These are phyloP conservation scores for Talaromyces liani DNA, from an alignment of 495 filamentous ascomycete genomes.

Conservation along the genomic window DNA sequence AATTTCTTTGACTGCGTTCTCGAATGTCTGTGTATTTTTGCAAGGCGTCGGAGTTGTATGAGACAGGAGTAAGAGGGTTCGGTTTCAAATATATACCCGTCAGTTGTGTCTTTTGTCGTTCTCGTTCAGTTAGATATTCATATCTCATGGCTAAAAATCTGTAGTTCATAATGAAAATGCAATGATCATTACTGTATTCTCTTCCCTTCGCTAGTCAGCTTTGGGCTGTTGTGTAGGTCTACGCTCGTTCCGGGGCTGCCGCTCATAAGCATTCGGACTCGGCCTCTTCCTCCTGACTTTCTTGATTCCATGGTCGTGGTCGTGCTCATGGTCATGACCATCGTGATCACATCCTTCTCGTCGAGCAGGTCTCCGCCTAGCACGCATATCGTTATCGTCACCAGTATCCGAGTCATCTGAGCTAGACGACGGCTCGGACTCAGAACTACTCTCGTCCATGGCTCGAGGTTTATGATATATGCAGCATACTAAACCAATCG, in stretches of 20 bases:
- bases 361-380: conserved; percentile 15
- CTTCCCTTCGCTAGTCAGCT: background rate
- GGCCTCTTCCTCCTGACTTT: conserved; percentile 49
- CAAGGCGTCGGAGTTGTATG: conserved; percentile 1
- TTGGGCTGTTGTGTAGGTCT: background rate
- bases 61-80: background rate
- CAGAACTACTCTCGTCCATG: conserved; percentile 79
- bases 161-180: background rate
- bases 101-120: background rate
- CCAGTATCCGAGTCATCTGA: conserved; percentile 57
- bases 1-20: background rate
- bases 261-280: conserved; percentile 94
- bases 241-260: conserved; percentile 57
- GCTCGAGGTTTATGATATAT: conserved; percentile 86
- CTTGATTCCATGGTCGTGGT: conserved; percentile 31
- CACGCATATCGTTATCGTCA: conserved; percentile 21
- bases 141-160: background rate
- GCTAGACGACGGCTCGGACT: conserved; percentile 56
- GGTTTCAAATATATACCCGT: conserved; percentile 1
- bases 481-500: conserved; percentile 69
- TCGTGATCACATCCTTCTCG: conserved; percentile 8
- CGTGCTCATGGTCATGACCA: conserved; percentile 23
- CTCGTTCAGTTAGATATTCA: background rate
- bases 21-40: conserved; percentile 3
- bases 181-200: background rate